Conservation (phyloP, 1,284 basidiomycete genomes). For the Porogramme epimiltina region DNA sequence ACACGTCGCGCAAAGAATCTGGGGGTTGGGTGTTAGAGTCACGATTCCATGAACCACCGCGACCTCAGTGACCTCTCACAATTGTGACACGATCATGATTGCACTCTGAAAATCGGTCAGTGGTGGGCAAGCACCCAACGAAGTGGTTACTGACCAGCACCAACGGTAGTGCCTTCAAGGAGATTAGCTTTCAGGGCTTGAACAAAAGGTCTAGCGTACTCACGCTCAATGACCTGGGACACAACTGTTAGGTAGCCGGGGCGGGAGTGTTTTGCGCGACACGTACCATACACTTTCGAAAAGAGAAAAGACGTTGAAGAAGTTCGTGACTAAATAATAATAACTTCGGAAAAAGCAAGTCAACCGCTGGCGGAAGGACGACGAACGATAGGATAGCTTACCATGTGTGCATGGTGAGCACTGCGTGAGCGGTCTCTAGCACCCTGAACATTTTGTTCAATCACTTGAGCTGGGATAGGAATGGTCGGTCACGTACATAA, state of each 20-base stretch:
- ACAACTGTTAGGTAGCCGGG: background rate
- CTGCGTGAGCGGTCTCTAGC: conserved; percentile 2
- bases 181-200: background rate
- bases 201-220: background rate
- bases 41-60: no score
- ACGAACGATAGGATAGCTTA: background rate
- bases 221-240: conserved; percentile 5
- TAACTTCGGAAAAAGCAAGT: no score
- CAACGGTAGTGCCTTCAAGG: background rate
- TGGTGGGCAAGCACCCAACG: background rate
- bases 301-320: background rate
- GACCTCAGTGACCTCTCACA: background rate
- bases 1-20: conserved; percentile 10
- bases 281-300: background rate
- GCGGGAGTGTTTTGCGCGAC: background rate
- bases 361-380: background rate
- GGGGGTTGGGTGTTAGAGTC: no score
- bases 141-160: conserved; percentile 1
- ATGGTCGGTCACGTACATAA: background rate
- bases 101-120: background rate
- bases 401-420: conserved; percentile 10
- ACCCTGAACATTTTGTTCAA: background rate
- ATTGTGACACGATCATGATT: background rate
- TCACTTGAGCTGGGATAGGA: background rate
- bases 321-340: background rate